Conservation (phyloP, 345 rosid species). For the Populus euphratica region DNA sequence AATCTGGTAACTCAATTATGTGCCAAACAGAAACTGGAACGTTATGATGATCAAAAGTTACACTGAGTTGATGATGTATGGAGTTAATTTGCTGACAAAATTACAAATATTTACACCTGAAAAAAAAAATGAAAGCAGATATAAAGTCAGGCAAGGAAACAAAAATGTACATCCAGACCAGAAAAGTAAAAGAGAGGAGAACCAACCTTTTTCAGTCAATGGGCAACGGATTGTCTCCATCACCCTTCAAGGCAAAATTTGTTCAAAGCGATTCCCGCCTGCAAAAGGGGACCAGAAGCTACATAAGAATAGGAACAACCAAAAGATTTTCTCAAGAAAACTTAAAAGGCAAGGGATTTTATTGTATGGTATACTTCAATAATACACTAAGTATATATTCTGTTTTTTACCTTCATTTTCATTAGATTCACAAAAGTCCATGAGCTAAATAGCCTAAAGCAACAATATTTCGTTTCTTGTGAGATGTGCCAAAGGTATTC, state of each 20-base stretch:
- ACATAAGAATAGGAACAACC: constrained; percentile 25
- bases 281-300: constrained; percentile 56
- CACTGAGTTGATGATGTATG: constrained; percentile 23
- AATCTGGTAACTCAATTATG: constrained; percentile 18
- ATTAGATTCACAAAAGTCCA: constrained; percentile 24
- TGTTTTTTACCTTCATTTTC: constrained; percentile 13
- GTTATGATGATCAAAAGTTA: constrained; percentile 22
- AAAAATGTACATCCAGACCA: constrained; percentile 22
- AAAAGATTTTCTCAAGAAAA: constrained; percentile 20
- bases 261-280: constrained; percentile 54
- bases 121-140: constrained; percentile 27
- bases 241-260: constrained; percentile 50
- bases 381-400: constrained; percentile 20
- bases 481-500: constrained; percentile 21
- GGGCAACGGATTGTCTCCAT: constrained; percentile 76
- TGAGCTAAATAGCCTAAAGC: constrained; percentile 11
- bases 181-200: constrained; percentile 40
- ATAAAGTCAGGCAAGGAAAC: constrained; percentile 23
- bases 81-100: constrained; percentile 35
- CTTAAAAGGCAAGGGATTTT: constrained; percentile 13
- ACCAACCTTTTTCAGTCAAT: constrained; percentile 60
- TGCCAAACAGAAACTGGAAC: constrained; percentile 20
- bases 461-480: constrained; percentile 27
- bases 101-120: constrained; percentile 55
- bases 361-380: constrained; percentile 17